Evolutionary conservation across 164 flowering plant species (phyloP), one percentile per base, ranked within the genome.

Genomic region (Aristolochia californica): DNA sequence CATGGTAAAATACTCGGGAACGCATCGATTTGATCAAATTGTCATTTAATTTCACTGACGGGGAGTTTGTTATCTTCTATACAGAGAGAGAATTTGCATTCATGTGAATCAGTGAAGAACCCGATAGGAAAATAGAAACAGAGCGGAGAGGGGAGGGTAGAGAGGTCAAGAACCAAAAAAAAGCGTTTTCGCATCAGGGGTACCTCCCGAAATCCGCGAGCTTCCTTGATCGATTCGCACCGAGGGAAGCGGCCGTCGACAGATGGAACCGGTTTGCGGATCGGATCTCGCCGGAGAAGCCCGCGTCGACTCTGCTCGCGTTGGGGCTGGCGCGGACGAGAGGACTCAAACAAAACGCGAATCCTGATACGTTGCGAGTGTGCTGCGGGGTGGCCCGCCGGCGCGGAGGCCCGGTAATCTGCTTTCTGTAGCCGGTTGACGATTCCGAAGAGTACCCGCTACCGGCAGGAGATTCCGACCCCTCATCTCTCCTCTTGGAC

Each of bases 131-230:
- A 34, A n/a, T n/a, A n/a, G n/a, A 34, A 34, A 9, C 40, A 34
- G 40, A 34, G 10, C 40, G 40, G 40, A 34, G 40, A 28, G 7
- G 7, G 40, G 10, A 12, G 40, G 10, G 40, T 3, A 12, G 10
- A 34, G 40, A 1, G 40, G 40, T 34, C 40, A 34, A 12, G 40
- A 7, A 34, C 4, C 1, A 34, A 34, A 34, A 34, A 34, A 34
- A 34, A 34, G 7, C 40, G 40, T 34, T 34, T 28, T 28, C 40
- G 40, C 40, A 34, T 76, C 80, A 83, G 59, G 77, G 85, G 75
- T 58, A 73, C 75, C 86, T 78, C n/a, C 99, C 99, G 52, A 89
- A 78, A 68, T 93, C 94, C 12, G 82, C 96, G 4, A 93, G 83
- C 74, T 93, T 93, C 62, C 90, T 69, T 10, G 99, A 93, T 56